These are phyloP conservation scores for Iodosphaeria phyllophila DNA, from an alignment of 2,329 filamentous ascomycete genomes.

Conservation along the genomic window DNA sequence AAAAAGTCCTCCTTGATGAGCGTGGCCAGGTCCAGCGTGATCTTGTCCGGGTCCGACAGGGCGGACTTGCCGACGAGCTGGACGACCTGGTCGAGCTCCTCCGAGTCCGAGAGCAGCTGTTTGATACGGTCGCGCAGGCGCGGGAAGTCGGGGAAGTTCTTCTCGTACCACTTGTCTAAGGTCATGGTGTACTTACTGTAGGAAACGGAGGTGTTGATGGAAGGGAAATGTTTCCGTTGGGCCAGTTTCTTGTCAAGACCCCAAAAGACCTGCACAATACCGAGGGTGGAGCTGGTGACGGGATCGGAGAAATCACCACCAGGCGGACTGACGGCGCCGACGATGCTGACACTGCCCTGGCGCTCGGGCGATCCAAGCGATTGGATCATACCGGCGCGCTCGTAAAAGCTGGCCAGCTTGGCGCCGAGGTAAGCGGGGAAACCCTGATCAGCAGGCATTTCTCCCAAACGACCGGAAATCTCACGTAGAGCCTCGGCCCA, in stretches of 20 bases:
- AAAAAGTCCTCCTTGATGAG: slow-evolving; percentile 97
- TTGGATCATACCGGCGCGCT: slow-evolving; percentile 79
- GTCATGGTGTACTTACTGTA: slow-evolving; percentile 92
- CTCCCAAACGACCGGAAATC: slow-evolving; percentile 92
- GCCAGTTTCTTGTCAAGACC: slow-evolving; percentile 99
- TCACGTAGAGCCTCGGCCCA: slow-evolving; percentile 99
- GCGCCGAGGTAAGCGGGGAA: slow-evolving; percentile 95
- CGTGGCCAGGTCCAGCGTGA: slow-evolving; percentile 79
- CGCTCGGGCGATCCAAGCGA: slow-evolving; percentile 79
- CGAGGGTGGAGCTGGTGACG: slow-evolving; percentile 79
- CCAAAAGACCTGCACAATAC: slow-evolving; percentile 99
- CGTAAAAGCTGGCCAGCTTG: slow-evolving; percentile 97
- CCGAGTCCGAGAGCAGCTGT: slow-evolving; percentile 83
- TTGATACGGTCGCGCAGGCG: slow-evolving; percentile 82
- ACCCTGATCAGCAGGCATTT: slow-evolving; percentile 99
- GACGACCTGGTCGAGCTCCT: slow-evolving; percentile 96
- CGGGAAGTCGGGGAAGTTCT: slow-evolving; percentile 87
- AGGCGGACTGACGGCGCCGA: slow-evolving; percentile 89
- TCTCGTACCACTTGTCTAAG: slow-evolving; percentile 86
- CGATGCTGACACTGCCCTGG: slow-evolving; percentile 86
- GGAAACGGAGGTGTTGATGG: slow-evolving; percentile 83
- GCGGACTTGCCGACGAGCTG: slow-evolving; percentile 97
- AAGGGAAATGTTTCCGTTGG: slow-evolving; percentile 97
- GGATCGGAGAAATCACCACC: slow-evolving; percentile 99
- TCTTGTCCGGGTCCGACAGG: slow-evolving; percentile 92